Conservation (phyloP, 2,329 filamentous ascomycete genomes). For the Phyllachora maydis region DNA sequence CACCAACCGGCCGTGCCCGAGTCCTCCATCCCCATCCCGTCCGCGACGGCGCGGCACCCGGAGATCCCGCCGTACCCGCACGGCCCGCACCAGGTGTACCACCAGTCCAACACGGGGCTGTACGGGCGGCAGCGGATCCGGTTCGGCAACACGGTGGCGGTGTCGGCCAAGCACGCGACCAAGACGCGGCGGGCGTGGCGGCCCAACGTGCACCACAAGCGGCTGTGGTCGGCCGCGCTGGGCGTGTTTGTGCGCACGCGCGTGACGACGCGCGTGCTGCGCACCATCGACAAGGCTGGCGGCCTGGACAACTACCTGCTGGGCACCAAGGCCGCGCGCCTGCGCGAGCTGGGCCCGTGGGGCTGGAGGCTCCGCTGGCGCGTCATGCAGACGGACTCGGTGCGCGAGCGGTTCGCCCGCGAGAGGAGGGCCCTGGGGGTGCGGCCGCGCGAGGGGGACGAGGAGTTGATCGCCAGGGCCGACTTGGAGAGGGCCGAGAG, state of each 20-base stretch:
- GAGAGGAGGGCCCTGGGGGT: slow-evolving; percentile 49
- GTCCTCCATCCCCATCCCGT: slow-evolving; percentile 17
- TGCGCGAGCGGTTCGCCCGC: slow-evolving; percentile 43
- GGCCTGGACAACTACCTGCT: slow-evolving; percentile 85
- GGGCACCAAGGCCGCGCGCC: slow-evolving; percentile 53
- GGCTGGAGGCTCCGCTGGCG: slow-evolving; percentile 85
- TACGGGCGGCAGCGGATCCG: slow-evolving; percentile 52
- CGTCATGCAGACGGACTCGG: slow-evolving; percentile 54
- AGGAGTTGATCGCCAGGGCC: slow-evolving; percentile 4
- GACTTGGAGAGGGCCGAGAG: too few species aligned
- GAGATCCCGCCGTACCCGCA: slow-evolving; percentile 48
- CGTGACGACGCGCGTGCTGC: slow-evolving; percentile 47
- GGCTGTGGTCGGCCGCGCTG: slow-evolving; percentile 43
- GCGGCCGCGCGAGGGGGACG: slow-evolving; percentile 18
- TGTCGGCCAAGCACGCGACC: slow-evolving; percentile 41
- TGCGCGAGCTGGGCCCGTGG: slow-evolving; percentile 72
- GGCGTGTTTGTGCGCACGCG: slow-evolving; percentile 43
- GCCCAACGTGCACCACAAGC: slow-evolving; percentile 52
- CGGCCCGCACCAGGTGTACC: slow-evolving; percentile 49
- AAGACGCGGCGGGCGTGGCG: slow-evolving; percentile 57
- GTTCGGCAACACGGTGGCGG: slow-evolving; percentile 64
- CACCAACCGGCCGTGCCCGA: slow-evolving; percentile 6
- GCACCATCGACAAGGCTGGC: slow-evolving; percentile 65
- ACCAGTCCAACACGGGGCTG: slow-evolving; percentile 59
- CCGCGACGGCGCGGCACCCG: slow-evolving; percentile 17